phyloP scores from a whole-genome alignment of 352 stramenopile genomes.

The Globisporangium spiculum region DNA sequence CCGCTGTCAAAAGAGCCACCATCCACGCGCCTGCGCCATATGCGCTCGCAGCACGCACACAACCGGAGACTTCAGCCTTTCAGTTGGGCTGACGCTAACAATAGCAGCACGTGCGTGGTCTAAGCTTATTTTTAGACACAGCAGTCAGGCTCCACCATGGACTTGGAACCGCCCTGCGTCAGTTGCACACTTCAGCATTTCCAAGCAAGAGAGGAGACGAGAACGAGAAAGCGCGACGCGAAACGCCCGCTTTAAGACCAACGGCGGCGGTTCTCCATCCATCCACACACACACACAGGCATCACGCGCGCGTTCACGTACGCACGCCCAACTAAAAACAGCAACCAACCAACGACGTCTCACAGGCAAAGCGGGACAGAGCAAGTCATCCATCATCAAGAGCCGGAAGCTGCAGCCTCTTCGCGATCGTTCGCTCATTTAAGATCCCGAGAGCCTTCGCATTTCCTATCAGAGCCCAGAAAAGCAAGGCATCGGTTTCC shows the following conservation, averaged over 20 bases:
- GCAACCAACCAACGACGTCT: not conserved
- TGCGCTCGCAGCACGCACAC: not conserved
- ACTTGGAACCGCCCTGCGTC: not conserved
- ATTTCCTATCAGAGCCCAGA: not conserved
- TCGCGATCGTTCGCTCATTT: not conserved
- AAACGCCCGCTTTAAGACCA: not conserved
- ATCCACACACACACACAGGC: not conserved
- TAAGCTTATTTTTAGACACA: not conserved
- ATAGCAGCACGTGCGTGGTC: not conserved
- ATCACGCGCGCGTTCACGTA: not conserved
- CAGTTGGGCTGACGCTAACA: not conserved
- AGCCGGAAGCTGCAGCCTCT: not conserved
- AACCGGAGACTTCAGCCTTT: not conserved
- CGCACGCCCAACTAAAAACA: not conserved
- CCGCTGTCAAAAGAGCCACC: not conserved
- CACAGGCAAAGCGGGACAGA: not conserved
- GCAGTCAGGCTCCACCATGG: not conserved
- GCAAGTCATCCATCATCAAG: not conserved
- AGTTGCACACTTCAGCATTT: slow-evolving; percentile 11
- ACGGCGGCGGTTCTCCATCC: not conserved
- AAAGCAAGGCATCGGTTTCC: not conserved
- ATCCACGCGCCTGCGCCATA: not conserved
- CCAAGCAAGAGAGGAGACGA: not conserved
- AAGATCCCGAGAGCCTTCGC: not conserved
- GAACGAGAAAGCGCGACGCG: not conserved